phyloP scores from a whole-genome alignment of 768 basidiomycete genomes.

The Gymnopilus dilepis region DNA sequence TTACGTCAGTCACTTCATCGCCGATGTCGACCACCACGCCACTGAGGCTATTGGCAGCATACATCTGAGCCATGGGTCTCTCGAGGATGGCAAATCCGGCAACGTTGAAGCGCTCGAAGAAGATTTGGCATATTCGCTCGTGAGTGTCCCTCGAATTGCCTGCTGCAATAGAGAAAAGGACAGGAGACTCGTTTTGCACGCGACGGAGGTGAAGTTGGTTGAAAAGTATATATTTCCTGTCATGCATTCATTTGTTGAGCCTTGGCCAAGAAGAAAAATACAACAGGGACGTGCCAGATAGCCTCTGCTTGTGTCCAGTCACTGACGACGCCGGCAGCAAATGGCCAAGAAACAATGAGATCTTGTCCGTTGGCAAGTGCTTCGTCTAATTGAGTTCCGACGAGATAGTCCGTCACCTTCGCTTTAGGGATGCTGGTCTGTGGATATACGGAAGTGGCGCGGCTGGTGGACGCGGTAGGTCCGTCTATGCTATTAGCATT shows the following conservation, averaged over 20 bases:
- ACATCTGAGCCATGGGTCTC: constrained; percentile 84
- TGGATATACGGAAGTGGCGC: constrained; percentile 49
- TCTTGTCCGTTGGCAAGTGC: constrained; percentile 78
- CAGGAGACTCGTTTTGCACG: constrained; percentile 86
- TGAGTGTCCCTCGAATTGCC: constrained; percentile 69
- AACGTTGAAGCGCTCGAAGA: constrained; percentile 93
- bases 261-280: not conserved
- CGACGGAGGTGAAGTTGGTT: constrained; percentile 75
- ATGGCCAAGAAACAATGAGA: constrained; percentile 80
- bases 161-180: constrained; percentile 72
- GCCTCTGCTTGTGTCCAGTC: constrained; percentile 91
- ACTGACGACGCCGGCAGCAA: constrained; percentile 69
- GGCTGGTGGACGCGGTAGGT: constrained; percentile 50
- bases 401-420: constrained; percentile 79
- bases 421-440: constrained; percentile 48
- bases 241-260: constrained; percentile 4
- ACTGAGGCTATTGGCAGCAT: constrained; percentile 70
- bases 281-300: constrained; percentile 65
- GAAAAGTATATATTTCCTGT: constrained; percentile 88
- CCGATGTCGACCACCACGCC: constrained; percentile 87
- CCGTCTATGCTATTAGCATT: constrained; percentile 25
- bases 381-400: constrained; percentile 81
- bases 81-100: constrained; percentile 83
- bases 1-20: constrained; percentile 74
- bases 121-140: constrained; percentile 79